Conservation (phyloP, 495 filamentous ascomycete genomes). For the Penicillium silybi region DNA sequence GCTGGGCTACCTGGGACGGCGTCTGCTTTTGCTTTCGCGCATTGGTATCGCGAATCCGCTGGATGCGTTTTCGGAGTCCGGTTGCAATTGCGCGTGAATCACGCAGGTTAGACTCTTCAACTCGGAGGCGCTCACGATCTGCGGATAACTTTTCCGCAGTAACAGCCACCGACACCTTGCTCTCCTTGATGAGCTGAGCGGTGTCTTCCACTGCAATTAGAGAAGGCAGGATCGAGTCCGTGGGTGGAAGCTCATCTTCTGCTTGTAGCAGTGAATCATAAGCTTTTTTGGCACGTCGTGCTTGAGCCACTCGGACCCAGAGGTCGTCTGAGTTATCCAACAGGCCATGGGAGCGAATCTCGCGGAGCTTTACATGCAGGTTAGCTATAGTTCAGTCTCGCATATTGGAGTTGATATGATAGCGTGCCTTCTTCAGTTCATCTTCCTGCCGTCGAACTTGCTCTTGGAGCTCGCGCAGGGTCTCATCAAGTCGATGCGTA, state of each 20-base stretch:
- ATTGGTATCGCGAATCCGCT: constrained; percentile 48
- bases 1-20: constrained; percentile 55
- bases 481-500: constrained; percentile 55
- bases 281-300: constrained; percentile 56
- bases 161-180: constrained; percentile 53
- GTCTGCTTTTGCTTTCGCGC: constrained; percentile 54
- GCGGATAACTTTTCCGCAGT: constrained; percentile 52
- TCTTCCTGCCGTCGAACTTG: constrained; percentile 63
- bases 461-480: constrained; percentile 59
- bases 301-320: constrained; percentile 46
- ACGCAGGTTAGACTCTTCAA: constrained; percentile 56
- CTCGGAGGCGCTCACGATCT: constrained; percentile 50
- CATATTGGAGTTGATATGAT: background rate
- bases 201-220: constrained; percentile 66
- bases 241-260: constrained; percentile 59
- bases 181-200: constrained; percentile 58
- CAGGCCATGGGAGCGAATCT: constrained; percentile 41
- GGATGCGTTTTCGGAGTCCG: constrained; percentile 57
- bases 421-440: constrained; percentile 50
- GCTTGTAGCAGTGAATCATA: constrained; percentile 58
- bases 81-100: constrained; percentile 52
- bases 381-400: constrained; percentile 13
- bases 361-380: constrained; percentile 36
- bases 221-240: constrained; percentile 64
- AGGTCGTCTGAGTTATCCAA: constrained; percentile 34